Evolutionary conservation across 2,329 filamentous ascomycete species (phyloP).

Genomic region (Teratosphaeria nubilosa): DNA sequence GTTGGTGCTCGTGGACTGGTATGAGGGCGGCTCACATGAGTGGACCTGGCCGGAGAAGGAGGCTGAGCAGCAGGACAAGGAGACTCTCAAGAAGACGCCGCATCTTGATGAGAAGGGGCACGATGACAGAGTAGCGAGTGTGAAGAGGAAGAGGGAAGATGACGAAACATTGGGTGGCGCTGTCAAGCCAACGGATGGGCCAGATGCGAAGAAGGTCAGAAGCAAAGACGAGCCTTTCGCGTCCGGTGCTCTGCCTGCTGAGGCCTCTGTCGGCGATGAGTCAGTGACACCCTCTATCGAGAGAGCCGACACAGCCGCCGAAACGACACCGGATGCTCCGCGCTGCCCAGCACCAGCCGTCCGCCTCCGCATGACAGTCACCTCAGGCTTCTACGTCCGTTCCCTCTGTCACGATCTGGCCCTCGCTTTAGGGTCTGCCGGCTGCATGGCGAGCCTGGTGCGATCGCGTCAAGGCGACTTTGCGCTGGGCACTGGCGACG

Average conservation of each 20-base stretch:
- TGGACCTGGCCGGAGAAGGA: conserved; percentile 73
- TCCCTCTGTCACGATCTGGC: conserved; percentile 90
- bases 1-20: conserved; percentile 73
- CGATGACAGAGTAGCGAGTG: conserved; percentile 15
- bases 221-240: conserved; percentile 1
- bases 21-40: conserved; percentile 68
- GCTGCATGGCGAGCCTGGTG: conserved; percentile 74
- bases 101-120: conserved; percentile 19
- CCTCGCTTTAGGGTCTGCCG: conserved; percentile 67
- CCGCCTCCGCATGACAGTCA: conserved; percentile 80
- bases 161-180: background rate
- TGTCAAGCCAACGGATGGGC: conserved; percentile 24
- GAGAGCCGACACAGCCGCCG: background rate
- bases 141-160: background rate
- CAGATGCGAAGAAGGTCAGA: conserved; percentile 6
- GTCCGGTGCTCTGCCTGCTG: conserved; percentile 3
- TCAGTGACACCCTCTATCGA: background rate
- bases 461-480: conserved; percentile 77
- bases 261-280: background rate
- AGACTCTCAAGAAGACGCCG: conserved; percentile 60
- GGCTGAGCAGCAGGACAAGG: conserved; percentile 63
- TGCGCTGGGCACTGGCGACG: conserved; percentile 58
- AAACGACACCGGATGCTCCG: background rate
- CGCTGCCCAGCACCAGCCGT: conserved; percentile 55
- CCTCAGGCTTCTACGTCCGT: conserved; percentile 92